phyloP scores from a whole-genome alignment of 495 filamentous ascomycete species.

The Glarea lozoyensis region DNA sequence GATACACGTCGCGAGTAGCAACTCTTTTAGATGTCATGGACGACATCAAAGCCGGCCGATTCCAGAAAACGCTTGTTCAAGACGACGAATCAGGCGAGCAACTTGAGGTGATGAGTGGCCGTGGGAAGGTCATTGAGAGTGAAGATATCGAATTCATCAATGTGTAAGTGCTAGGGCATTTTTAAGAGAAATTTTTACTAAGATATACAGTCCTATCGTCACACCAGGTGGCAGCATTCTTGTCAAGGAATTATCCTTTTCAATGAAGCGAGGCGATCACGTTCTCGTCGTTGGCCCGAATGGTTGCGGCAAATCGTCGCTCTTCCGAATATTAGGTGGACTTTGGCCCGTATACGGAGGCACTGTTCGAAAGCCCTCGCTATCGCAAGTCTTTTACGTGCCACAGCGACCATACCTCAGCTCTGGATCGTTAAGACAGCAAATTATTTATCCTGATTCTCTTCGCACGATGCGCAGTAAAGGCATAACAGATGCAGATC shows the following conservation, averaged over 20 bases:
- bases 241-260: conserved; percentile 75
- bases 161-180: conserved; percentile 38
- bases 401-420: conserved; percentile 92
- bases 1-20: conserved; percentile 88
- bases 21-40: conserved; percentile 89
- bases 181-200: neutral
- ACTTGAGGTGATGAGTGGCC: conserved; percentile 65
- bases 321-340: conserved; percentile 93
- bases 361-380: conserved; percentile 78
- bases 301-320: conserved; percentile 89
- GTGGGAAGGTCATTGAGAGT: conserved; percentile 70
- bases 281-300: conserved; percentile 94
- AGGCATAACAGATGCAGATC: conserved; percentile 73
- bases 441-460: conserved; percentile 94
- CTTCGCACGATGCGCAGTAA: conserved; percentile 77
- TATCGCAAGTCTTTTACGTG: conserved; percentile 94
- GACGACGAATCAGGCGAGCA: conserved; percentile 72
- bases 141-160: conserved; percentile 76
- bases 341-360: conserved; percentile 99
- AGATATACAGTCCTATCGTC: conserved; percentile 64
- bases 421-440: conserved; percentile 79
- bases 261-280: conserved; percentile 76
- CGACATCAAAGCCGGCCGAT: conserved; percentile 78
- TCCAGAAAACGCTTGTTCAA: conserved; percentile 92
- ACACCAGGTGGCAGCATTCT: conserved; percentile 93